A percentile compares a stretch with the other conserved stretches of the same genome.
These are phyloP conservation scores for Aspergillus sp. DNA, from an alignment of 2,329 filamentous ascomycete genomes.

Conservation along the genomic window DNA sequence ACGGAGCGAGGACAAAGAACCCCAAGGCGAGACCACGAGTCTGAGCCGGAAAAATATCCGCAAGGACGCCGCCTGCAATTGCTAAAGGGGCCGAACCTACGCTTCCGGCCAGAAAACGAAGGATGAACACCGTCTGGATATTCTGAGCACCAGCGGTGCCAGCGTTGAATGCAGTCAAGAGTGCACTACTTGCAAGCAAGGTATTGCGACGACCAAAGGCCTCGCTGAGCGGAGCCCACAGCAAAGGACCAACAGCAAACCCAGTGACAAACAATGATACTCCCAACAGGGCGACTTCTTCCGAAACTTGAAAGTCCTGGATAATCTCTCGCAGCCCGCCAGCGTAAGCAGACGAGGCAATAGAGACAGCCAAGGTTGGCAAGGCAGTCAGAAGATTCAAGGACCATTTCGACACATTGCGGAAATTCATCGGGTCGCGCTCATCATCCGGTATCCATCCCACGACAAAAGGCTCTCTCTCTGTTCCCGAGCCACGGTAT, in stretches of 20 bases:
- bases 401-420: conserved; percentile 24
- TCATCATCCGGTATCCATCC: conserved; percentile 32
- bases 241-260: conserved; percentile 34
- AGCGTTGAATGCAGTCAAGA: conserved; percentile 55
- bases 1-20: conserved; percentile 40
- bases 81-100: conserved; percentile 42
- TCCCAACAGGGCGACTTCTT: conserved; percentile 28
- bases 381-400: conserved; percentile 25
- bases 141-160: conserved; percentile 52
- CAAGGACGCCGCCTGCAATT: conserved; percentile 44
- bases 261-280: conserved; percentile 36
- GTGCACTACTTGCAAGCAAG: conserved; percentile 54
- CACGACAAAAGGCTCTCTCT: conserved; percentile 31
- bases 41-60: conserved; percentile 41
- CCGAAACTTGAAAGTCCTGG: conserved; percentile 18
- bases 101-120: conserved; percentile 52
- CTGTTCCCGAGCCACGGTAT: conserved; percentile 28
- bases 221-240: conserved; percentile 29
- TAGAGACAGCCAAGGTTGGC: conserved; percentile 28
- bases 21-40: conserved; percentile 39
- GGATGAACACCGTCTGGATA: conserved; percentile 53
- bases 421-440: conserved; percentile 29
- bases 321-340: conserved; percentile 24
- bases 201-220: conserved; percentile 44
- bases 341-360: conserved; percentile 29